Evolutionary conservation across 169 alveolate species (phyloP), one percentile per base, ranked within the genome.

Genomic region (Eimeria brunetti): DNA sequence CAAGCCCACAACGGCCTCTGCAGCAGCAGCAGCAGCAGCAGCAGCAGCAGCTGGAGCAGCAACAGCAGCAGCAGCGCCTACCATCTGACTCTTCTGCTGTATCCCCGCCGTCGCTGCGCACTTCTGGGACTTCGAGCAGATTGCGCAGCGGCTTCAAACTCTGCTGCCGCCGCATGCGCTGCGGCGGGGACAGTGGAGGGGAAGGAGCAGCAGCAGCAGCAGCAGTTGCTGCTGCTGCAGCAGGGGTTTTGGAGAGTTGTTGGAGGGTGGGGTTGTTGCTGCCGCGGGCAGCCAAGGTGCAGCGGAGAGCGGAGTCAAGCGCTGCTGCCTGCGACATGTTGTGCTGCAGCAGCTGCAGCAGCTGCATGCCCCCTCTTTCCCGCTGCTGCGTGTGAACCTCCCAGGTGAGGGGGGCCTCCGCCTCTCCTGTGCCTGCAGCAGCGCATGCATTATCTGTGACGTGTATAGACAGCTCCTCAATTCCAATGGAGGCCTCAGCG

Each of bases 261-360:
- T 60, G 20, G 60, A 84, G 41, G 76, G 58, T 53, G 91, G 91
- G 91, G 78, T 84, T 84, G 75, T 84, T 56, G 60, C 36, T 60
- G 38, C 91, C 76, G 33, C 91, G n/a, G 44, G 71, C 80, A n/a
- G 95, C 95, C 46, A 91, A 67, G 6, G 92, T 73, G 53, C 80
- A 44, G 33, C 95, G 95, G 16, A 78, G 62, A 49, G 91, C 92
- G 2, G 91, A n/a, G 49, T 91, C 95, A 27, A 91, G 85, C 4
- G 88, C 83, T 18, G 95, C 95, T 2, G 91, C 88, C 80, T 86
- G 91, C 33, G 91, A 58, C 95, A 91, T 91, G 81, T 36, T 78
- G 64, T 78, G 88, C 86, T 67, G 88, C 64, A 91, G 95, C 80
- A 86, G 53, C 95, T 91, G 95, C 56, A 91, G 95, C 75, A 91